phyloP scores from a whole-genome alignment of 371 early-diverging fungal genomes.

The Blastocladiella emersonii region DNA sequence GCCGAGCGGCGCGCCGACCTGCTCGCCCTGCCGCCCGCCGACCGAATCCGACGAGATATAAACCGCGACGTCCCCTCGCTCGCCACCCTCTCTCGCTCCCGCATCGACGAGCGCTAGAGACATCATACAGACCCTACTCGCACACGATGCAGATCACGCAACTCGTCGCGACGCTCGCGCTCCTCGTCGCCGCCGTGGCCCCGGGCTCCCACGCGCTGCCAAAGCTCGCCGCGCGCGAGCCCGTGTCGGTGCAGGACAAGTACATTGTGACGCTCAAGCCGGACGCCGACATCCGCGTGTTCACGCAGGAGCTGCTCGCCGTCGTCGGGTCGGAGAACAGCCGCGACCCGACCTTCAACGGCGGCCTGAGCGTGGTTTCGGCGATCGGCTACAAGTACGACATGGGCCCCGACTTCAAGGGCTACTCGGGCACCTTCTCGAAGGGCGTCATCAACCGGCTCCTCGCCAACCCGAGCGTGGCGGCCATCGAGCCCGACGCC shows the following conservation, averaged over 20 bases:
- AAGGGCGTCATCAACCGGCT: neutral
- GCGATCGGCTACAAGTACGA: neutral
- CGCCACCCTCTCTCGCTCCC: too few species aligned
- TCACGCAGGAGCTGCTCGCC: neutral
- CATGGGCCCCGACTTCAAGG: conserved; percentile 1
- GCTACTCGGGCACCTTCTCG: neutral
- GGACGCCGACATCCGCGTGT: neutral
- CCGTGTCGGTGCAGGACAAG: neutral
- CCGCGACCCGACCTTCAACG: neutral
- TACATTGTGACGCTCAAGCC: neutral
- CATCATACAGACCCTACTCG: too few species aligned
- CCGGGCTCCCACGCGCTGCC: too few species aligned
- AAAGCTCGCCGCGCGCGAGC: too few species aligned
- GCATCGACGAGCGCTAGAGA: too few species aligned
- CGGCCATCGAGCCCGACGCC: conserved; percentile 12
- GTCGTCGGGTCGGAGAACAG: neutral
- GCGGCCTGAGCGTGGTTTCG: neutral
- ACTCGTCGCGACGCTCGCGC: too few species aligned
- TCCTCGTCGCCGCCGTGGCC: too few species aligned
- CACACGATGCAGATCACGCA: too few species aligned
- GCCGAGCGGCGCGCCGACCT: too few species aligned
- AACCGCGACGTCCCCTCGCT: too few species aligned
- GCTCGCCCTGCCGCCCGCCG: too few species aligned
- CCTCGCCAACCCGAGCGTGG: conserved; percentile 8
- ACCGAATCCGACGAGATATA: too few species aligned